These are phyloP conservation scores for Pleurostoma richardsiae DNA, from an alignment of 2,329 filamentous ascomycete genomes.

Conservation along the genomic window DNA sequence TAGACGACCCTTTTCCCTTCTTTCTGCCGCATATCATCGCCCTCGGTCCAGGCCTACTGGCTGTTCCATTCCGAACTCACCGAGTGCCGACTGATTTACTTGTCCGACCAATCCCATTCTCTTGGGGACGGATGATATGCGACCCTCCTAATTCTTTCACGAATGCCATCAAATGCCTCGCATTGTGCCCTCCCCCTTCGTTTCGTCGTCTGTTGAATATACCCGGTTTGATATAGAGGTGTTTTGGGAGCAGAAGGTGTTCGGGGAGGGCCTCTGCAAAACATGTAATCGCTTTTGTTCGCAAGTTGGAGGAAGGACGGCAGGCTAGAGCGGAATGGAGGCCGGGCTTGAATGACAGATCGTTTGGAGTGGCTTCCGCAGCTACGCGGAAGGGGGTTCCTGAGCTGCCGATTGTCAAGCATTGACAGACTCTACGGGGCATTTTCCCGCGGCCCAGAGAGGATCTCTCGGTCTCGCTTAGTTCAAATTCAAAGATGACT, in stretches of 20 bases:
- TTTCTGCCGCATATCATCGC: constrained; percentile 14
- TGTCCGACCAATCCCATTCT: no score
- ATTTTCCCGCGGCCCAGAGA: no score
- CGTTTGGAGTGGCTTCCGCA: no score
- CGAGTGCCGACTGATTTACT: no score
- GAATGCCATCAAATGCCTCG: constrained; percentile 19
- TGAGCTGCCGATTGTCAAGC: no score
- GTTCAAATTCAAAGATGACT: not conserved
- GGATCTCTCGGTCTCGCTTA: not conserved
- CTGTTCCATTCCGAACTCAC: no score
- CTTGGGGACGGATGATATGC: no score
- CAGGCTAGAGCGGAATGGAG: no score
- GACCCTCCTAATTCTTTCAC: not conserved
- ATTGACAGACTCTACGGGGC: no score
- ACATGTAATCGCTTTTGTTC: constrained; percentile 12
- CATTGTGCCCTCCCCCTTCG: constrained; percentile 23
- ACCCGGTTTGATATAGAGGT: constrained; percentile 28
- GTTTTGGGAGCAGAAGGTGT: constrained; percentile 23
- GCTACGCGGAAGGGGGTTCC: no score
- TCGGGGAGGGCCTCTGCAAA: constrained; percentile 18
- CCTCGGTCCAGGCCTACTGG: constrained; percentile 4
- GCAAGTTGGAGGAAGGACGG: no score
- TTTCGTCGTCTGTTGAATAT: constrained; percentile 33
- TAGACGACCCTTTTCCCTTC: constrained; percentile 20
- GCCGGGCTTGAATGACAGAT: no score